Percentiles rank a stretch among this genome's conserved stretches.
Conservation (phyloP, 225 moss, liverwort and hornwort species). For the Climacium dendroides region DNA sequence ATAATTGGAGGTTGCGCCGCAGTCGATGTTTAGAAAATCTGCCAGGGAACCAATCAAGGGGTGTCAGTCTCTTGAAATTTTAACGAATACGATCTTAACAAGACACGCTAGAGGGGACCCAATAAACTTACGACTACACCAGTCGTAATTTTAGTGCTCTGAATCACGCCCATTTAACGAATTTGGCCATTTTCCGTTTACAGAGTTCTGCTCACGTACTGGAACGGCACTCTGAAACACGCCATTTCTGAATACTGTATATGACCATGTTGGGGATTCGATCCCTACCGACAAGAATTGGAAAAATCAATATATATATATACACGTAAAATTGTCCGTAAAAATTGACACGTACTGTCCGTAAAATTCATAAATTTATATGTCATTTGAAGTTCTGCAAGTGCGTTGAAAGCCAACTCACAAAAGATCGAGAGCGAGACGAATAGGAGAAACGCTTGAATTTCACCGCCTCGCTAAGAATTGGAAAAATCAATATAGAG, state of each 20-base stretch:
- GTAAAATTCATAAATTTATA: background rate
- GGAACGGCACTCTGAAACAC: too few species aligned
- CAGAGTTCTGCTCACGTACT: too few species aligned
- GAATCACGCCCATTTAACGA: too few species aligned
- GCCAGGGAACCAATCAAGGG: background rate
- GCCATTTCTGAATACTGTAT: too few species aligned
- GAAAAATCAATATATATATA: background rate
- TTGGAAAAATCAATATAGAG: background rate
- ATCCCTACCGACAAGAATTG: background rate
- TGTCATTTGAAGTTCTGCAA: background rate
- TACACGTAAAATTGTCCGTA: too few species aligned
- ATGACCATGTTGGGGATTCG: too few species aligned
- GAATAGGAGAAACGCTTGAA: background rate
- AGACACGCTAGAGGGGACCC: too few species aligned
- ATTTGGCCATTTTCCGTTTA: background rate
- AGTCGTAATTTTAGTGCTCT: background rate
- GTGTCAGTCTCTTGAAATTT: too few species aligned
- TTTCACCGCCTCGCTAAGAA: background rate
- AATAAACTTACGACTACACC: background rate
- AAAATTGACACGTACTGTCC: too few species aligned
- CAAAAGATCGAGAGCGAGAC: background rate
- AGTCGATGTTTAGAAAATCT: conserved; percentile 10
- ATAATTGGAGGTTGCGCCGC: background rate
- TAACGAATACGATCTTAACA: too few species aligned
- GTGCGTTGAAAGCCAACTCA: background rate